Conservation (phyloP, 2,329 filamentous ascomycete genomes). For the Penicillium psychrosexuale region DNA sequence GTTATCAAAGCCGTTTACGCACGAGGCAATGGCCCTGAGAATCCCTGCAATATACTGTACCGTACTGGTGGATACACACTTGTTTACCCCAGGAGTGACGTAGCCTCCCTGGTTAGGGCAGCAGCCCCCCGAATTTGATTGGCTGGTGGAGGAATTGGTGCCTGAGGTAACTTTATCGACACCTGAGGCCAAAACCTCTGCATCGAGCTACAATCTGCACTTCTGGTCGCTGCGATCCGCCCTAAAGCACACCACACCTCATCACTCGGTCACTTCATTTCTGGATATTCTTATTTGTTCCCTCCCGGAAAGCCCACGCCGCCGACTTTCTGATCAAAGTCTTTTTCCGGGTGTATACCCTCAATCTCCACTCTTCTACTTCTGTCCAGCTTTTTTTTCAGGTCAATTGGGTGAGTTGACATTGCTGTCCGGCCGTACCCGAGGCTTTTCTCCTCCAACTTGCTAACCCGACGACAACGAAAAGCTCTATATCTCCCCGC, state of each 20-base stretch:
- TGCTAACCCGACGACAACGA: conserved; percentile 32
- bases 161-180: conserved; percentile 21
- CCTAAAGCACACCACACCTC: conserved; percentile 30
- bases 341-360: conserved; percentile 31
- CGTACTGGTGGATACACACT: conserved; percentile 18
- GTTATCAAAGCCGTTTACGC: not conserved
- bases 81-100: conserved; percentile 31
- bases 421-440: conserved; percentile 24
- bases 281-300: conserved; percentile 32
- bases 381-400: conserved; percentile 18
- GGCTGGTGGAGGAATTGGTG: no score
- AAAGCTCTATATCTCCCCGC: conserved; percentile 33
- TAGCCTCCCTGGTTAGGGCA: conserved; percentile 23
- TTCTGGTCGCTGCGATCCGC: conserved; percentile 26
- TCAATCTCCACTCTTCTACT: conserved; percentile 28
- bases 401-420: conserved; percentile 35
- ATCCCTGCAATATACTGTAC: conserved; percentile 1
- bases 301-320: conserved; percentile 32
- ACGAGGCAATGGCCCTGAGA: not conserved
- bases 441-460: conserved; percentile 31
- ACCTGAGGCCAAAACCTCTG: not conserved
- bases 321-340: conserved; percentile 35
- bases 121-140: conserved; percentile 16
- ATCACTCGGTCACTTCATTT: conserved; percentile 36
- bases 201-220: conserved; percentile 18